Evolutionary conservation across 2,329 filamentous ascomycete species (phyloP).

Genomic region (Talaromyces sp.): DNA sequence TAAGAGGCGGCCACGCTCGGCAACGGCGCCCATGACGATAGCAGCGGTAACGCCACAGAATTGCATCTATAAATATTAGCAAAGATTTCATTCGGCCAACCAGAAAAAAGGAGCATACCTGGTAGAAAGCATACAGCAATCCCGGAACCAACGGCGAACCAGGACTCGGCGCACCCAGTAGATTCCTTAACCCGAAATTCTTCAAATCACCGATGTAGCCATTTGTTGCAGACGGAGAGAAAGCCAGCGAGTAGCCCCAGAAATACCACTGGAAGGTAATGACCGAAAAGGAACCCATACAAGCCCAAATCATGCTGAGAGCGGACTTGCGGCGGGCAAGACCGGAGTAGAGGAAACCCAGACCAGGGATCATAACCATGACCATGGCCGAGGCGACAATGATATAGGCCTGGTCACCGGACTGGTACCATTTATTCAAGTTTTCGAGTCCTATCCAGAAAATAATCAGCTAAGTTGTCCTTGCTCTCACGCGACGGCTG

Average conservation of each 20-base stretch:
- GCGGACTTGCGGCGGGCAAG: conserved; percentile 97
- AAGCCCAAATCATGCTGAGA: conserved; percentile 93
- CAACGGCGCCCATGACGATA: conserved; percentile 86
- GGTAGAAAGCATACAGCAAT: conserved; percentile 90
- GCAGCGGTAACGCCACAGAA: conserved; percentile 91
- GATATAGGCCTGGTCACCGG: conserved; percentile 93
- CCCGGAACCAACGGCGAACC: conserved; percentile 86
- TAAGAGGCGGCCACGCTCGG: conserved; percentile 87
- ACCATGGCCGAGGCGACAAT: conserved; percentile 88
- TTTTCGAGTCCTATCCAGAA: conserved; percentile 66
- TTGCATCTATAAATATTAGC: conserved; percentile 67
- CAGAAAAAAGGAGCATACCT: conserved; percentile 50
- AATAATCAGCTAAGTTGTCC: background rate
- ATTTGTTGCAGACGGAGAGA: conserved; percentile 76
- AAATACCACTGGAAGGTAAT: conserved; percentile 99
- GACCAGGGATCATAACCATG: conserved; percentile 91
- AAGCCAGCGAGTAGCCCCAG: conserved; percentile 96
- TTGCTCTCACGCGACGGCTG: background rate
- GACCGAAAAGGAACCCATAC: conserved; percentile 88
- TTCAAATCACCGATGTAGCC: conserved; percentile 88
- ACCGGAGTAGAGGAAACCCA: conserved; percentile 95
- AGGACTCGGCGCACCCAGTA: conserved; percentile 77
- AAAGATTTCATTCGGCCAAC: background rate
- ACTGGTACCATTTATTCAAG: conserved; percentile 90
- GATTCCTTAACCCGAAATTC: conserved; percentile 85